Evolutionary conservation across 163 green algal genomes (phyloP), one percentile per base, ranked within the genome.

Genomic region (Chlamydomonas reinhardtii): DNA sequence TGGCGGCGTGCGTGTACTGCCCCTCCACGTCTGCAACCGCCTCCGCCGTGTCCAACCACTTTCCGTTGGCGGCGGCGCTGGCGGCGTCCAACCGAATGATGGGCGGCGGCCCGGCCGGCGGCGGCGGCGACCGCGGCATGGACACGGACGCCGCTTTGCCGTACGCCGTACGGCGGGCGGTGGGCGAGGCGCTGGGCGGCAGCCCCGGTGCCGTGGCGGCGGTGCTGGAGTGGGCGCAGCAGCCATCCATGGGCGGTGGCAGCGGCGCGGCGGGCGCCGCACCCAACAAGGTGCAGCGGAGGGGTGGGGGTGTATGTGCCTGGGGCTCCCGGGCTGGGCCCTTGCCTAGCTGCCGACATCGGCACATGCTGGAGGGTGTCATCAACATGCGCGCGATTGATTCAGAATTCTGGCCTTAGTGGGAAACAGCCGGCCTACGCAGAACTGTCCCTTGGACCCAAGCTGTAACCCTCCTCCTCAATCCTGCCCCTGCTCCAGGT

Each of bases 121-220:
- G 48, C 48, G 48, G 48, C 14, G 48, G 48, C 14, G 48, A 56
- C 27, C 25, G 27, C 62, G 59, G 80, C 81, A 84, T 85, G 81
- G 73, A 88, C 48, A 59, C 32, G 0, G 86, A 91, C 76, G 72
- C 43, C 25, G 24, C 48, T 2, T 43, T 92, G 64, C 64, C 77
- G 20, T 80, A 81, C 24, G 35, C 61, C 17, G 86, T 93, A 43
- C 84, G 89, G 12, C 29, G 73, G 8, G 34, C 68, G 16, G 74
- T 92, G 17, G 92, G 83, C 31, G 89, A 93, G 61, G 90, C 92
- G 9, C 74, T 95, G 29, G 75, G 83, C 5, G 74, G 66, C 48
- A 86, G 78, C 17, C 74, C 82, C 14, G 59, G 12, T 37, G 68
- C 76, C 35, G 37, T 91, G 62, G 69, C 81, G 11, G 74, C 76